Percentiles rank a stretch among this genome's conserved stretches.
Evolutionary conservation across 2,329 filamentous ascomycete species (phyloP).

Genomic region (Botryotinia globosa): DNA sequence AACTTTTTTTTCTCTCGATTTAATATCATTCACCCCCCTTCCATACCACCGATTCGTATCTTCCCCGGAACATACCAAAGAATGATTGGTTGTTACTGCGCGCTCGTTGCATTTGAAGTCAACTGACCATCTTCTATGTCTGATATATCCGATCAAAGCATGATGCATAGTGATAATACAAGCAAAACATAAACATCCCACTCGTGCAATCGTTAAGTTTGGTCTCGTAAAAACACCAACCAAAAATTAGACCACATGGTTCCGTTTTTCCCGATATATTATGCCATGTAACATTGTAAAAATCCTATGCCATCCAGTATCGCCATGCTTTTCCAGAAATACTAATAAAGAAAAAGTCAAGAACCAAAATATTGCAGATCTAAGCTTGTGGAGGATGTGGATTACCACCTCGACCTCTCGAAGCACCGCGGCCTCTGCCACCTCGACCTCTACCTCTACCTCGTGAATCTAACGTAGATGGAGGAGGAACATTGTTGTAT

Average conservation of each 20-base stretch:
- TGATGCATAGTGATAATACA: not conserved
- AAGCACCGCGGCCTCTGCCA: constrained; percentile 30
- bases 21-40: not conserved
- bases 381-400: constrained; percentile 19
- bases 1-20: not conserved
- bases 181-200: constrained; percentile 1
- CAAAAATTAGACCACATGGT: not conserved
- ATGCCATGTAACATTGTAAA: not conserved
- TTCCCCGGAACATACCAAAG: not conserved
- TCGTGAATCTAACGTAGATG: constrained; percentile 51
- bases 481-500: constrained; percentile 60
- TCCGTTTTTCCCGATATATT: not conserved
- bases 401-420: constrained; percentile 30
- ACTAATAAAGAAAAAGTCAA: not conserved
- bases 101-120: not conserved
- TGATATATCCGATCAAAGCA: constrained; percentile 5
- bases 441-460: constrained; percentile 40
- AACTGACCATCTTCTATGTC: not conserved
- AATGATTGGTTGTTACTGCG: not conserved
- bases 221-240: constrained; percentile 1
- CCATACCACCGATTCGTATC: not conserved
- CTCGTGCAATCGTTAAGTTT: constrained; percentile 9
- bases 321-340: constrained; percentile 9
- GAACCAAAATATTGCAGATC: not conserved
- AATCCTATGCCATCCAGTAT: constrained; percentile 3